Evolutionary conservation across 495 filamentous ascomycete genomes (phyloP), one percentile per base, ranked within the genome.

Genomic region (Xylaria bambusicola): DNA sequence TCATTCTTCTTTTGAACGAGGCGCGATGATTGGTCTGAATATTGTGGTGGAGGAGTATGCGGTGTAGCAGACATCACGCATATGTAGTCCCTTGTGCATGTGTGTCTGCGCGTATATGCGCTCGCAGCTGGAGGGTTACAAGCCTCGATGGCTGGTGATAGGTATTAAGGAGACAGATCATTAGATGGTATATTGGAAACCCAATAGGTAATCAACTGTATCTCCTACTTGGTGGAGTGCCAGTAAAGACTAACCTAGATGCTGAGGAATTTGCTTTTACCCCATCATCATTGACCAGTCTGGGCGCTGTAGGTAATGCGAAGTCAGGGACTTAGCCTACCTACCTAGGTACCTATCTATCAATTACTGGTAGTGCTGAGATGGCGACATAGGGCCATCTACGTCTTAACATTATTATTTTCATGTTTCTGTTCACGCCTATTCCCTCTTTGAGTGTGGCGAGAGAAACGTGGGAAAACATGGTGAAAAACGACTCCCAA

Each of bases 51-150:
- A 56, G 53, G 44, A 46, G 33, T n/a, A 65, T 67, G 64, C 54
- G 3, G 62, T 67, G 67, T 70, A 67, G 56, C 65, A 65, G 60
- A 67, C 64, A 29, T 21, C 12, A 10, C 8, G 24, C 27, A 58
- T 44, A 27, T 24, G 27, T 26, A 17, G 29, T 21, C 38, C 38
- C 27, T 35, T 58, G 56, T 35, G 17, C 13, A 36, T 42, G 49
- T 38, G 62, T 61, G 53, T 29, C 29, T 10, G 29, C 29, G 56
- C 38, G 17, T 18, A 36, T 42, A 45, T 38, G 62, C 64, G 53
- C 35, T 10, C 29, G 29, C 29, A 10, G 29, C 29, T n/a, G n/a
- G n/a, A n/a, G n/a, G n/a, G n/a, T n/a, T 26, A 66, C 59, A 52
- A 36, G 35, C 58, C 57, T 66, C 56, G 55, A 48, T 38, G 56